Evolutionary conservation across 352 stramenopile species (phyloP).

Genomic region (Globisporangium cederbergense): DNA sequence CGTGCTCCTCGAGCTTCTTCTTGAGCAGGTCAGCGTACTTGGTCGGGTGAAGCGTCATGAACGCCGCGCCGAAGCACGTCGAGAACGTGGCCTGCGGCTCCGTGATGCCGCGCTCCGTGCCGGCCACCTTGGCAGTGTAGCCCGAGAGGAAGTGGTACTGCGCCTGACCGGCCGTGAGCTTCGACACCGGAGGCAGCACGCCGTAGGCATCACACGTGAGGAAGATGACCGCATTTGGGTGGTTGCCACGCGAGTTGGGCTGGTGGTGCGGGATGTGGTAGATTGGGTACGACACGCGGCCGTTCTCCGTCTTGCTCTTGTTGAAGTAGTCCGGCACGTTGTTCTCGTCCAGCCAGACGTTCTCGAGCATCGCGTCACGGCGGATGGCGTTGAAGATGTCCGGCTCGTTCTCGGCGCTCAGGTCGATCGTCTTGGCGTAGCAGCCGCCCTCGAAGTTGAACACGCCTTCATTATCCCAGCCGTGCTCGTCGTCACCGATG

Average conservation of each 20-base stretch:
- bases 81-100: conserved; percentile 96
- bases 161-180: conserved; percentile 91
- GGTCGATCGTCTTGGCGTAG: conserved; percentile 99
- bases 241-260: conserved; percentile 81
- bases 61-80: conserved; percentile 97
- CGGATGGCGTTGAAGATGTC: conserved; percentile 98
- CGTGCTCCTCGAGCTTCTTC: conserved; percentile 95
- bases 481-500: conserved; percentile 92
- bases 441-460: conserved; percentile 99
- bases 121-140: conserved; percentile 98
- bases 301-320: conserved; percentile 97
- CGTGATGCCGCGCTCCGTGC: conserved; percentile 96
- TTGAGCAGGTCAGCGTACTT: conserved; percentile 96
- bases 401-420: conserved; percentile 94
- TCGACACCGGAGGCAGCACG: conserved; percentile 95
- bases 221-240: conserved; percentile 98
- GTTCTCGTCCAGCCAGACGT: conserved; percentile 88
- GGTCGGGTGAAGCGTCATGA: conserved; percentile 96
- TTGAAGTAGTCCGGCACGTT: conserved; percentile 95
- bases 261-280: conserved; percentile 97
- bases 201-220: conserved; percentile 98
- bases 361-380: conserved; percentile 96
- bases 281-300: conserved; percentile 98
- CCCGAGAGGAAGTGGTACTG: conserved; percentile 99
- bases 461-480: conserved; percentile 97